phyloP scores from a whole-genome alignment of 129 eudicot species.

The Centaurea solstitialis region DNA sequence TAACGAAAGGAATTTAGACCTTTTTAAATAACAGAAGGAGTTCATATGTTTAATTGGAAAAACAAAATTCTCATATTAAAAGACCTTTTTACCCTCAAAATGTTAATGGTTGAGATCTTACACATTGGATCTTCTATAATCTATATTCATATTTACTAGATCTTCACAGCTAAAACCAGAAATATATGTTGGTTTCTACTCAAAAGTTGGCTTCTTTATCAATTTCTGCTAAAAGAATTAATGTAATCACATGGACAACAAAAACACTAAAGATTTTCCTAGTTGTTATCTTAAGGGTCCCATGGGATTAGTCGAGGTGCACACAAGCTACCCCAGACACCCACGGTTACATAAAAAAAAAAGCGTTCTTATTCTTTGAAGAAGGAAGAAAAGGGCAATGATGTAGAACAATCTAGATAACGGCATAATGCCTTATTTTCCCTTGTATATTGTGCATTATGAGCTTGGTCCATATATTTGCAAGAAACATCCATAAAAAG shows the following conservation, averaged over 20 bases:
- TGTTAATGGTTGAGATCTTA: not conserved
- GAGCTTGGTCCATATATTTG: not conserved
- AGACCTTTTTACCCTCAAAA: not conserved
- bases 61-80: not conserved
- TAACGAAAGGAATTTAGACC: not conserved
- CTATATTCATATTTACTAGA: not conserved
- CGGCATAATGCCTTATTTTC: not conserved
- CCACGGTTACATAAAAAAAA: too few species aligned
- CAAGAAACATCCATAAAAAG: not conserved
- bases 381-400: not conserved
- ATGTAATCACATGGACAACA: too few species aligned
- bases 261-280: too few species aligned
- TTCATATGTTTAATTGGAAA: not conserved
- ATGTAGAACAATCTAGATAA: not conserved
- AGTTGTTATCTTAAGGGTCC: too few species aligned
- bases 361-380: too few species aligned
- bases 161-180: not conserved
- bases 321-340: too few species aligned
- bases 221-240: too few species aligned
- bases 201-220: not conserved
- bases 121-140: not conserved
- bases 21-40: not conserved
- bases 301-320: too few species aligned
- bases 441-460: not conserved
- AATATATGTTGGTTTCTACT: not conserved